Evolutionary conservation across 2,329 filamentous ascomycete species (phyloP), one percentile per base, ranked within the genome.

Genomic region (Colletotrichum incanum): DNA sequence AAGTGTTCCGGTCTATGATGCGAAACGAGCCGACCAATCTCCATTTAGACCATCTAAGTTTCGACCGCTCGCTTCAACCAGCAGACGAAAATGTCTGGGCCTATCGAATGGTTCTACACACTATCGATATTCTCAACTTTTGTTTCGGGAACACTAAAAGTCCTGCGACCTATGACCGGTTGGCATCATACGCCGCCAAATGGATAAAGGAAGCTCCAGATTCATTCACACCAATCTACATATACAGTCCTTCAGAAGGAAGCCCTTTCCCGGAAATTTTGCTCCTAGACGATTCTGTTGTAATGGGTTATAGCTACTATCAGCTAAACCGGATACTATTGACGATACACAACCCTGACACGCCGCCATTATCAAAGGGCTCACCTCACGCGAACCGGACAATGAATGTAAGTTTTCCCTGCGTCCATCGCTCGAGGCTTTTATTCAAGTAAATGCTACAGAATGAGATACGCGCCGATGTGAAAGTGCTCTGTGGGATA

Each of bases 301-400:
- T 79, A 2, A 77, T 77, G 7, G 78, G 78, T 1, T 67, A 80
- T 4, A 72, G 76, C 7, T 77, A 78, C 39, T 76, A 78, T 23
- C 70, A 79, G 4, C 65, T 80, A 12, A 77, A 76, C 6, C 69
- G 77, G n/a, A 74, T 80, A 52, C 58, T 80, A 0, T 65, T 80
- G 14, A 76, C 76, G 12, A 78, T 78, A 0, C 78, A 80, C 37
- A 78, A 78, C 37, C 78, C 78, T 0, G 75, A 74, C 28, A 67
- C 73, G 7, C 78, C 78, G 0, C 78, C 74, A 18, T 18, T 80
- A 0, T 77, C 77, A 1, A 66, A 61, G 5, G 28, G 31, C 16
- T 52, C 54, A 2, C 43, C 58, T 16, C 31, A 45, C 2, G 62
- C 61, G 1, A 0, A 77, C 70, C 1, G 28, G 26, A 20, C 54